Conservation (phyloP, 345 rosid species). For the Eucalyptus tenuipes region DNA sequence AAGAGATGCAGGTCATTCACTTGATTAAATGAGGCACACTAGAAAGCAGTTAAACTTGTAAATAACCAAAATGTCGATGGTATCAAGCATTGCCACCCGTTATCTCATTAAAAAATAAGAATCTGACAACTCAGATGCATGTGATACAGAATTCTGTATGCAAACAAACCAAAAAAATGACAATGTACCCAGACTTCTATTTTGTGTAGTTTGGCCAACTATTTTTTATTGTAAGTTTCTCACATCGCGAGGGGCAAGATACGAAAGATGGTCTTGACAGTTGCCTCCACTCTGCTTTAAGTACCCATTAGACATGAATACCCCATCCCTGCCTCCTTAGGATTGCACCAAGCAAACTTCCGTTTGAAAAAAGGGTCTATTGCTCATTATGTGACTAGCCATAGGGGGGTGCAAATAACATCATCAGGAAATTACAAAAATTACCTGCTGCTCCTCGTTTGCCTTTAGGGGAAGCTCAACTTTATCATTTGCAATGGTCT, state of each 20-base stretch:
- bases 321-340: background rate
- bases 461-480: constrained; percentile 15
- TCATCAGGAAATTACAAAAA: background rate
- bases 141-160: background rate
- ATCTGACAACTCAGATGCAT: background rate
- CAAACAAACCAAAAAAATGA: background rate
- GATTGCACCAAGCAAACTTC: background rate
- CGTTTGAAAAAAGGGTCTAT: background rate
- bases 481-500: constrained; percentile 25
- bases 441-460: constrained; percentile 48
- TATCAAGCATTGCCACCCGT: background rate
- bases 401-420: background rate
- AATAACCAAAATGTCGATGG: background rate
- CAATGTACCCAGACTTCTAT: background rate
- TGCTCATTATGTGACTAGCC: background rate
- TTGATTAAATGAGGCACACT: background rate
- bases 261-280: background rate
- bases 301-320: background rate
- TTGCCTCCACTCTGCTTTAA: background rate
- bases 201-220: background rate
- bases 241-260: background rate
- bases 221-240: background rate
- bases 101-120: background rate
- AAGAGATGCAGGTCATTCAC: background rate
- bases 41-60: background rate